phyloP scores from a whole-genome alignment of 441 rosid genomes.

The Eutrema salsugineum region DNA sequence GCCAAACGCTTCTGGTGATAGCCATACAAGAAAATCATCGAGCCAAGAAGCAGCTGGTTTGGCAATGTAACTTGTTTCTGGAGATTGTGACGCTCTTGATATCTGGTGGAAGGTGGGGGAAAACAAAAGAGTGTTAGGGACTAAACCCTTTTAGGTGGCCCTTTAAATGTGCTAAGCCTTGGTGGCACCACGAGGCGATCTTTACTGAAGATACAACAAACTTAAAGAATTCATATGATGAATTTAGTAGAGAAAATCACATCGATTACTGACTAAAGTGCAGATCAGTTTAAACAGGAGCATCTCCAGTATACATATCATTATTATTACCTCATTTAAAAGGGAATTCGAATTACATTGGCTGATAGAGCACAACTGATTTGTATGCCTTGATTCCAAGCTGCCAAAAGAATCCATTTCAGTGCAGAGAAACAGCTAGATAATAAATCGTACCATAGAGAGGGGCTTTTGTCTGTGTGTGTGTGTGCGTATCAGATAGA shows the following conservation, averaged over 20 bases:
- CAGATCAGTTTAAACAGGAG: neutral
- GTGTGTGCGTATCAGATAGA: slow-evolving; percentile 3
- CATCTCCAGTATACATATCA: neutral
- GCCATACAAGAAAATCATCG: slow-evolving; percentile 70
- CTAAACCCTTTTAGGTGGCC: neutral
- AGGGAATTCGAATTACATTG: slow-evolving; percentile 62
- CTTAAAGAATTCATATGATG: slow-evolving; percentile 13
- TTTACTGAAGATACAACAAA: slow-evolving; percentile 21
- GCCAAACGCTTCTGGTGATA: slow-evolving; percentile 74
- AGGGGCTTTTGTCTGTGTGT: neutral
- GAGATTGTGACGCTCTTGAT: slow-evolving; percentile 54
- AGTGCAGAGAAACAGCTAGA: slow-evolving; percentile 19
- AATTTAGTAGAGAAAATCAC: slow-evolving; percentile 4
- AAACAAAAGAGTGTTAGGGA: slow-evolving; percentile 21
- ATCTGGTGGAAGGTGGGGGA: slow-evolving; percentile 37
- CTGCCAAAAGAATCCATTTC: slow-evolving; percentile 36
- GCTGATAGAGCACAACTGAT: slow-evolving; percentile 67
- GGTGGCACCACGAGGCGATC: slow-evolving; percentile 15
- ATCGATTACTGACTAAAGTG: slow-evolving; percentile 6
- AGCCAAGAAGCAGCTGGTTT: slow-evolving; percentile 80
- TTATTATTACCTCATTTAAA: slow-evolving; percentile 51
- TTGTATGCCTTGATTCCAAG: slow-evolving; percentile 49
- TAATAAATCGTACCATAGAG: neutral
- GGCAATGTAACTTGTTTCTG: slow-evolving; percentile 65
- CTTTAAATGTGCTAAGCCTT: slow-evolving; percentile 6